A percentile compares a stretch with the other conserved stretches of the same genome.
phyloP scores from a whole-genome alignment of 768 basidiomycete species.

The Mycena rosella region DNA sequence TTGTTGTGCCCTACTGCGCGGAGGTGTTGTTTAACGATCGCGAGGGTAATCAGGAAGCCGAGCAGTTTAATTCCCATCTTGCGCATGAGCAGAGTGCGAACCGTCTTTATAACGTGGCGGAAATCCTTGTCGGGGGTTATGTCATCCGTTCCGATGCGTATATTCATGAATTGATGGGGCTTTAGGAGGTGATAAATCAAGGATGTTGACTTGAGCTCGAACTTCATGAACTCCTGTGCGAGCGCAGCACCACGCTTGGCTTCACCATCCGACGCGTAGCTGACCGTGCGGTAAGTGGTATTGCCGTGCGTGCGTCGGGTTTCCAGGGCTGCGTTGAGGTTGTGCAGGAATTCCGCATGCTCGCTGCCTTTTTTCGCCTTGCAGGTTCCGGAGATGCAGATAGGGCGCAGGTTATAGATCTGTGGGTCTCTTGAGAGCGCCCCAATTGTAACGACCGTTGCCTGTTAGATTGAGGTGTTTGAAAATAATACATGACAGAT shows the following conservation, averaged over 20 bases:
- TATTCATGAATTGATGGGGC: conserved; percentile 38
- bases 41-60: conserved; percentile 37
- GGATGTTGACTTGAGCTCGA: conserved; percentile 25
- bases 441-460: conserved; percentile 32
- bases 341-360: conserved; percentile 29
- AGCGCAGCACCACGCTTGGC: conserved; percentile 32
- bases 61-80: conserved; percentile 39
- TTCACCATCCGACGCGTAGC: conserved; percentile 37
- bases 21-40: conserved; percentile 26
- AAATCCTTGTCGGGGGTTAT: conserved; percentile 48
- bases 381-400: conserved; percentile 39
- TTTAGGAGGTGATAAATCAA: conserved; percentile 35
- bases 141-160: conserved; percentile 46
- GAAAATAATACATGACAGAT: background rate
- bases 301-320: background rate
- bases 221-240: conserved; percentile 27
- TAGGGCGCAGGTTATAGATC: conserved; percentile 24
- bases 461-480: conserved; percentile 16
- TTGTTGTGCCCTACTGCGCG: background rate
- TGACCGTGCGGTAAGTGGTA: conserved; percentile 22
- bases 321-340: background rate
- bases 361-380: conserved; percentile 30
- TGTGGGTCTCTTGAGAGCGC: conserved; percentile 28
- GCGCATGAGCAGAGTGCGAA: conserved; percentile 42
- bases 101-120: conserved; percentile 47